These are phyloP conservation scores for Solanum virginianum DNA, from an alignment of 257 asterid genomes.

Conservation along the genomic window DNA sequence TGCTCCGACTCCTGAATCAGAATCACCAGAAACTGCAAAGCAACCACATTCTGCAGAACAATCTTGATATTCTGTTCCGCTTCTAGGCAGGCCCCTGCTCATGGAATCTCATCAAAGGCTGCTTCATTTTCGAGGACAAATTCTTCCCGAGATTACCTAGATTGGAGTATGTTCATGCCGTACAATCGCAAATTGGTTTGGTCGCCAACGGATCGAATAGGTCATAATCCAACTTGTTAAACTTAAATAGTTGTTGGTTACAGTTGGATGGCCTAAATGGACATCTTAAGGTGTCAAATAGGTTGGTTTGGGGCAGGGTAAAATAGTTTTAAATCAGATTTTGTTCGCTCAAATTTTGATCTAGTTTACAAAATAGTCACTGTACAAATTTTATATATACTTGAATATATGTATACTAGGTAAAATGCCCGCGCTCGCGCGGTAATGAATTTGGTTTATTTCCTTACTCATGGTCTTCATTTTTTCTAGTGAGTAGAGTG, in stretches of 20 bases:
- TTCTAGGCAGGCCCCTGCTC: neutral
- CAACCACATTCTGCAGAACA: neutral
- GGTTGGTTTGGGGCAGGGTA: neutral
- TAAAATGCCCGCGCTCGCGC: too few species aligned
- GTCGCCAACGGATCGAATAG: neutral
- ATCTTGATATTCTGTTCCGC: neutral
- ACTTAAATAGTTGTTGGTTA: neutral
- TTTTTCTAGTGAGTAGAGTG: too few species aligned
- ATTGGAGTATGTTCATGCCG: neutral
- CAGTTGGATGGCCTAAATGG: neutral
- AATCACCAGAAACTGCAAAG: neutral
- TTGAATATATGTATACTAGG: too few species aligned
- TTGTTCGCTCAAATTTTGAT: neutral
- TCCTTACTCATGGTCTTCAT: too few species aligned
- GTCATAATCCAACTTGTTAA: neutral
- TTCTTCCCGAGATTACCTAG: neutral
- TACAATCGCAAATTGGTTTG: neutral
- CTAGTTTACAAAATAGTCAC: neutral
- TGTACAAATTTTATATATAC: neutral
- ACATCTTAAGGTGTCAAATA: neutral
- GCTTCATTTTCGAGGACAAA: neutral
- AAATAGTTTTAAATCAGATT: neutral
- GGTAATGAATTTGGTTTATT: too few species aligned
- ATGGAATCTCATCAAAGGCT: neutral
- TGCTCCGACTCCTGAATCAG: slow-evolving; percentile 5